These are phyloP conservation scores for Didymella sp. DNA, from an alignment of 2,329 filamentous ascomycete genomes.

Conservation along the genomic window DNA sequence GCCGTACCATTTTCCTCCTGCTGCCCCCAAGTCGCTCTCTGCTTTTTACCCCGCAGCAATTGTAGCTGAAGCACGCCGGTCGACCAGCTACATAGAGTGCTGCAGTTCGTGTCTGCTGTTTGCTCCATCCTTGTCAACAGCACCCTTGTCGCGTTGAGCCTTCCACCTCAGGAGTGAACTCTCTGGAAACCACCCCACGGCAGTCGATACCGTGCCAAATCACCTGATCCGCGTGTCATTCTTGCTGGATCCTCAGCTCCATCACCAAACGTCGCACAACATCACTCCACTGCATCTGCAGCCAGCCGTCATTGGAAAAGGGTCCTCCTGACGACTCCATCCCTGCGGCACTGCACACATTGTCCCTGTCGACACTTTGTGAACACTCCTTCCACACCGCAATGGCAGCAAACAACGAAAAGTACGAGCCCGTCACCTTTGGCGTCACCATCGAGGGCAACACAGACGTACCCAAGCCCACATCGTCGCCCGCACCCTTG, in stretches of 20 bases:
- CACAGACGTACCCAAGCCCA: conserved; percentile 20
- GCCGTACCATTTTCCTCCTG: conserved; percentile 10
- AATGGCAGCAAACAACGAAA: conserved; percentile 41
- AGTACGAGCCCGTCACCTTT: conserved; percentile 50
- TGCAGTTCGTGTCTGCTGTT: conserved; percentile 5
- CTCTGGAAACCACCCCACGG: conserved; percentile 4
- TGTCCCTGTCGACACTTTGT: conserved; percentile 10
- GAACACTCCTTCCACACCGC: conserved; percentile 25
- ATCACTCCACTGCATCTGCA: conserved; percentile 25
- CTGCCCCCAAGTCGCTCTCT: conserved; percentile 22
- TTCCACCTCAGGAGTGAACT: conserved; percentile 4
- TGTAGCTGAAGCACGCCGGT: conserved; percentile 27
- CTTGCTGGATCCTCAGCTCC: conserved; percentile 23
- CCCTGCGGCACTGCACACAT: conserved; percentile 22
- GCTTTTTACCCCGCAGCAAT: conserved; percentile 18
- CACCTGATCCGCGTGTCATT: conserved; percentile 23
- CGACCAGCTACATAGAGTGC: conserved; percentile 22
- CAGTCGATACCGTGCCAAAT: conserved; percentile 10
- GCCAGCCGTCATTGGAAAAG: conserved; percentile 20
- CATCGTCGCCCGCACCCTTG: conserved; percentile 15
- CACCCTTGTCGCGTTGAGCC: conserved; percentile 5
- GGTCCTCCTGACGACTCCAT: conserved; percentile 17
- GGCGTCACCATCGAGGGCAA: conserved; percentile 51
- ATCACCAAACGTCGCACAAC: conserved; percentile 22
- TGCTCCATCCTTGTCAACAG: conserved; percentile 24